Base-by-base conservation (phyloP, 2,329 filamentous ascomycete genomes). In the Stenocarpella maydis region DNA sequence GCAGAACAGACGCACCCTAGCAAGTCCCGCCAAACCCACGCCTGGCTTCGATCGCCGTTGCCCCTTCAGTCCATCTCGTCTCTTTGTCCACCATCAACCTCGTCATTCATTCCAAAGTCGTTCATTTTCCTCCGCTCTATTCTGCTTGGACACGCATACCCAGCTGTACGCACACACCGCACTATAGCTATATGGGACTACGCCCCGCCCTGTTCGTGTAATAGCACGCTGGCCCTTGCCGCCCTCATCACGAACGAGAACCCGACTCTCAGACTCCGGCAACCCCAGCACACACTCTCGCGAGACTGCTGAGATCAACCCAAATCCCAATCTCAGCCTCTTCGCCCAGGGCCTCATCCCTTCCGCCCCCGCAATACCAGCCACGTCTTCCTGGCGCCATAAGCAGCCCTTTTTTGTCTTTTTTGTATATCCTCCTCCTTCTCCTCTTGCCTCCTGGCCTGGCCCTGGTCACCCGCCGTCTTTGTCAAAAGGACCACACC, bases 71-170 rank as follows among this genome's bases (percentile, higher is more conserved):
- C 41, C 39, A 58, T 67, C 64, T 61, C 64, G 24, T 49, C 64
- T 39, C 64, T 43, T 54, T 55, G 39, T 55, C 39, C 52, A 67
- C 47, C 52, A 67, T 58, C 64, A 55, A 58, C 64, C 50, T 47
- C 64, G 64, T 67, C 64, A 52, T 67, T 67, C 64, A 47, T 67
- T 67, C 64, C 39, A 34, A 67, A 58, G 64, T 67, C 64, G 64
- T 67, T 67, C 64, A 58, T 47, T 58, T 10, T 67, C 64, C 64
- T 58, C 64, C 64, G 8, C 31, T 31, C 31, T 31, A 4, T 31
- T 8, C 4, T 8, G 8, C 31, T 31, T 8, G 8, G 4, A 31
- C 31, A 31, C 31, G 8, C 31, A 31, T 8, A 4, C 8, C 31
- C 5, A 37, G 34, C 34, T 50, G 24, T 7, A 54, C 49, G 19